Evolutionary conservation across 2,329 filamentous ascomycete species (phyloP).

Genomic region (Mariannaea elegans): DNA sequence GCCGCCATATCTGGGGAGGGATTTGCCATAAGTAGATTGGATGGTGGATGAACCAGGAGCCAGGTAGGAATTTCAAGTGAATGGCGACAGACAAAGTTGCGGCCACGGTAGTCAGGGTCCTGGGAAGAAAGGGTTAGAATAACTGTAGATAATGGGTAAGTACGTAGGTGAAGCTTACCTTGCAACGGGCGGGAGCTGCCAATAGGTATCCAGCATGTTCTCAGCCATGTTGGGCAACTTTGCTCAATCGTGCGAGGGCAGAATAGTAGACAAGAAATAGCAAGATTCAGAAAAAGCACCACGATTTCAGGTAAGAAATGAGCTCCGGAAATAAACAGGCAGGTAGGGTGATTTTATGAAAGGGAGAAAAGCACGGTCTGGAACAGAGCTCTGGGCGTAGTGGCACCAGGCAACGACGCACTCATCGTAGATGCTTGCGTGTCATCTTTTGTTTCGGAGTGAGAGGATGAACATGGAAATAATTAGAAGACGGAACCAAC

Average conservation of each 20-base stretch:
- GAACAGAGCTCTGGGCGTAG: conserved; percentile 32
- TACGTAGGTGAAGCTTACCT: conserved; percentile 45
- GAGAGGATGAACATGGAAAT: conserved; percentile 33
- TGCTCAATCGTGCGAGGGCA: conserved; percentile 37
- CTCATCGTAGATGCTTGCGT: conserved; percentile 48
- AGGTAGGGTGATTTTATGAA: conserved; percentile 26
- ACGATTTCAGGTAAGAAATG: conserved; percentile 11
- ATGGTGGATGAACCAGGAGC: conserved; percentile 62
- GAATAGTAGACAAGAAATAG: conserved; percentile 14
- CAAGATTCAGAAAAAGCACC: conserved; percentile 17
- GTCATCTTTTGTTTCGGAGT: conserved; percentile 43
- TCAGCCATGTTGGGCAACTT: conserved; percentile 47
- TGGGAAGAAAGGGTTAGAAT: conserved; percentile 48
- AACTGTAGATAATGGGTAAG: neutral
- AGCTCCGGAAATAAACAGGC: conserved; percentile 3
- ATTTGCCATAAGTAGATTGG: conserved; percentile 60
- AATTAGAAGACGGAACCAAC: conserved; percentile 28
- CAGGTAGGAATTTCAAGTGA: conserved; percentile 62
- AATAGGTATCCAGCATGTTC: conserved; percentile 46
- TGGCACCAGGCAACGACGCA: conserved; percentile 41
- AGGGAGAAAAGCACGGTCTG: conserved; percentile 5
- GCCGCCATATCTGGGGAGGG: conserved; percentile 55
- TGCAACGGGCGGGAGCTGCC: conserved; percentile 52
- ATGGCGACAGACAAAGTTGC: conserved; percentile 69
- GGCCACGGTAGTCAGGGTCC: conserved; percentile 71